Conservation (phyloP, 805 yeast genomes). For the Brettanomyces nanus region DNA sequence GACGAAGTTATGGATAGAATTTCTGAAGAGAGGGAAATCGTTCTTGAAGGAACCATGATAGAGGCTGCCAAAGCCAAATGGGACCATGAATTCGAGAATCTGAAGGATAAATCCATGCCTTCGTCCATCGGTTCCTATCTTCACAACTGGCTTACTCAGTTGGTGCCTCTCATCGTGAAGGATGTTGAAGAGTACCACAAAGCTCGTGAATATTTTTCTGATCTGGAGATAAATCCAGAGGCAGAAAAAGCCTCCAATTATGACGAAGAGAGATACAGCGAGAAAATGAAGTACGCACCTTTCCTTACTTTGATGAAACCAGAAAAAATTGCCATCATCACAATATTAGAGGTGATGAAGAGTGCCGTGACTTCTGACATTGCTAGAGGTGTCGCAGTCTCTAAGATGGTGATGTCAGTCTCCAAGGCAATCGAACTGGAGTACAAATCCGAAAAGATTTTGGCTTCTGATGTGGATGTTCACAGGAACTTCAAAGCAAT, state of each 20-base stretch:
- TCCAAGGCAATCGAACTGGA: constrained; percentile 84
- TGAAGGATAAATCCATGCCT: constrained; percentile 34
- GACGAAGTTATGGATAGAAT: constrained; percentile 59
- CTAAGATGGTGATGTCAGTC: constrained; percentile 71
- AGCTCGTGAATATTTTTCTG: constrained; percentile 25
- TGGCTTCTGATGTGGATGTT: constrained; percentile 47
- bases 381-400: constrained; percentile 74
- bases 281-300: constrained; percentile 63
- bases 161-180: constrained; percentile 61
- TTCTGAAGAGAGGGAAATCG: constrained; percentile 69
- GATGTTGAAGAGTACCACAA: constrained; percentile 53
- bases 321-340: constrained; percentile 73
- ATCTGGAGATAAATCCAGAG: constrained; percentile 3
- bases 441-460: constrained; percentile 60
- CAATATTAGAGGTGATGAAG: constrained; percentile 75
- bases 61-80: constrained; percentile 86
- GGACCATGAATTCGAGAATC: constrained; percentile 66
- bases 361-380: constrained; percentile 68
- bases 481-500: constrained; percentile 44
- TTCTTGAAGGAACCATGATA: constrained; percentile 67
- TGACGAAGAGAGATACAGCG: constrained; percentile 17
- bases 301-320: constrained; percentile 65
- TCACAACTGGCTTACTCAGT: constrained; percentile 75
- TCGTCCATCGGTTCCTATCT: constrained; percentile 63
- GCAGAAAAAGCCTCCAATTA: constrained; percentile 4